Conservation (phyloP, 2,329 filamentous ascomycete species). For the Monosporascus sp. region DNA sequence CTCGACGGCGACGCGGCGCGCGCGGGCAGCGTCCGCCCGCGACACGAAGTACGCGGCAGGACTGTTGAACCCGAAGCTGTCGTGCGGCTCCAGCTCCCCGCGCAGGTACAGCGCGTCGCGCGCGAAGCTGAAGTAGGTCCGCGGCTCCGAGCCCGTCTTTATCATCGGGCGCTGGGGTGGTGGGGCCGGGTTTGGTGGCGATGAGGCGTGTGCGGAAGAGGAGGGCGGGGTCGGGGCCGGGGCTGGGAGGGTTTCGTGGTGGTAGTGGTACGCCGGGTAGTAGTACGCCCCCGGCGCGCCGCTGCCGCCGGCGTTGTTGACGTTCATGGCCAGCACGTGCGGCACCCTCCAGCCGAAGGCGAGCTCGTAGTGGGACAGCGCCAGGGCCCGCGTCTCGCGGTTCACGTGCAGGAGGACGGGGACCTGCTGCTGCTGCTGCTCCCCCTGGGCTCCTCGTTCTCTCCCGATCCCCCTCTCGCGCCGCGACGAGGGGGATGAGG, state of each 20-base stretch:
- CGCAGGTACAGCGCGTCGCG: slow-evolving; percentile 41
- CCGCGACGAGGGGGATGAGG: slow-evolving; percentile 14
- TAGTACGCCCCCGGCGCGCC: not conserved
- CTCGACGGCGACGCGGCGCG: slow-evolving; percentile 37
- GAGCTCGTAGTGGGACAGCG: slow-evolving; percentile 37
- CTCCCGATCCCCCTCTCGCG: slow-evolving; percentile 1
- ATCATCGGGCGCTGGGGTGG: slow-evolving; percentile 14
- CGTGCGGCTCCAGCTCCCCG: slow-evolving; percentile 43
- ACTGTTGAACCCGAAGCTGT: slow-evolving; percentile 39
- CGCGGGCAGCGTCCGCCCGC: slow-evolving; percentile 36
- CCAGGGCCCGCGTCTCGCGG: slow-evolving; percentile 37
- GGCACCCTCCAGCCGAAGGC: slow-evolving; percentile 43
- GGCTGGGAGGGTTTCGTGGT: not conserved
- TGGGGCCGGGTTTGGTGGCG: not conserved
- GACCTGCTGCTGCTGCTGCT: slow-evolving; percentile 19
- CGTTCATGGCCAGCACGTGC: slow-evolving; percentile 25
- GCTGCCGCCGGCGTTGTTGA: not conserved
- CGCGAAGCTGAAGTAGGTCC: slow-evolving; percentile 43
- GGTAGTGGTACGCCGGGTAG: slow-evolving; percentile 1
- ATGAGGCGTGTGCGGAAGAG: not conserved
- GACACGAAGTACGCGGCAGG: slow-evolving; percentile 44
- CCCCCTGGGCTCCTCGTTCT: slow-evolving; percentile 5
- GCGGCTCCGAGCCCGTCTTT: slow-evolving; percentile 27
- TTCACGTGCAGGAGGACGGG: slow-evolving; percentile 40
- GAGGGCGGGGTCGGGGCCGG: slow-evolving; percentile 3